A percentile compares a stretch with the other conserved stretches of the same genome.
Conservation (phyloP, 768 basidiomycete species). For the Rubroboletus pulcherrimus region DNA sequence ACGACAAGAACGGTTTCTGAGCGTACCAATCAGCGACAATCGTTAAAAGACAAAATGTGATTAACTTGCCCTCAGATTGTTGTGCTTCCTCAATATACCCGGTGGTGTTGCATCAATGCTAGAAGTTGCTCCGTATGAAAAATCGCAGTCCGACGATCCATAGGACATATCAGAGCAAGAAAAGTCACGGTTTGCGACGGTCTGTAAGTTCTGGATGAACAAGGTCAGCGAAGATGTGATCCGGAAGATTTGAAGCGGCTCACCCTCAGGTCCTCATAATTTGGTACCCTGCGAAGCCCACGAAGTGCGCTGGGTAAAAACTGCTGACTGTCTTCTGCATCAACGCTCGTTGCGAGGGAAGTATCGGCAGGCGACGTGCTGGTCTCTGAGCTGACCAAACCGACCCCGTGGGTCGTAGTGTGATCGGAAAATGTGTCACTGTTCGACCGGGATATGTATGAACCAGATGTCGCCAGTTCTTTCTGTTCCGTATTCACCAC, state of each 20-base stretch:
- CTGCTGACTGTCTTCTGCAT: conserved; percentile 1
- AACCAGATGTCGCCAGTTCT: background rate
- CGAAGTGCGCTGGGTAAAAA: background rate
- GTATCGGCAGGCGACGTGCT: conserved; percentile 1
- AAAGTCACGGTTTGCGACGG: background rate
- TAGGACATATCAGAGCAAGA: background rate
- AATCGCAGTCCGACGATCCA: background rate
- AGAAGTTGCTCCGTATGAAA: background rate
- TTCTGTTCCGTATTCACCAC: background rate
- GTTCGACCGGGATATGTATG: background rate
- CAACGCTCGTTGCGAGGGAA: conserved; percentile 22
- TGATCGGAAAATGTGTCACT: conserved; percentile 2
- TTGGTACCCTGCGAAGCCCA: conserved; percentile 17
- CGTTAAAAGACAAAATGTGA: background rate
- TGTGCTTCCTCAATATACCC: background rate
- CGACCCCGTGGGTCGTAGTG: background rate
- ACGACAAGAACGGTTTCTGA: conserved; percentile 7
- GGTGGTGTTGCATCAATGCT: background rate
- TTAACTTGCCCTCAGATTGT: background rate
- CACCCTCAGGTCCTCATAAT: conserved; percentile 20
- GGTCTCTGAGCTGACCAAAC: background rate
- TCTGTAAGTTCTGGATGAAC: background rate
- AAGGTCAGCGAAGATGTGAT: background rate
- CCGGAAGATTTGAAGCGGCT: background rate
- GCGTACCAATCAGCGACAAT: background rate